Evolutionary conservation across 768 basidiomycete species (phyloP).

Genomic region (Phaeolepiota aurea): DNA sequence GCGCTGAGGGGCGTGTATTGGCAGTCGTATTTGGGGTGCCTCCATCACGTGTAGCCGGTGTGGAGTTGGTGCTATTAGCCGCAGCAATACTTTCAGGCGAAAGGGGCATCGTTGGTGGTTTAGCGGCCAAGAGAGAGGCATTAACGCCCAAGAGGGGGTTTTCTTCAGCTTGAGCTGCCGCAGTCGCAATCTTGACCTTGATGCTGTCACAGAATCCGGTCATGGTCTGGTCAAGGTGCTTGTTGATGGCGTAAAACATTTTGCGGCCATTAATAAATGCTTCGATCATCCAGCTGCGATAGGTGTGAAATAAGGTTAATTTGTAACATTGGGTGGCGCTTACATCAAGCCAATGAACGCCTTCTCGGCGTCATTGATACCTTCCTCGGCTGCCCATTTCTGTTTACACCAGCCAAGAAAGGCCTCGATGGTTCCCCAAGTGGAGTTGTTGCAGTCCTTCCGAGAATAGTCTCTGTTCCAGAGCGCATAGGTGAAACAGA

Average conservation of each 20-base stretch:
- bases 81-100: constrained; percentile 67
- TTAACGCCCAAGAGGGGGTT: constrained; percentile 18
- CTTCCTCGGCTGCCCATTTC: constrained; percentile 53
- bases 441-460: constrained; percentile 45
- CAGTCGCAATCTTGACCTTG: constrained; percentile 28
- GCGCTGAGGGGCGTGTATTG: constrained; percentile 20
- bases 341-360: constrained; percentile 80
- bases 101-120: constrained; percentile 66
- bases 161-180: constrained; percentile 30
- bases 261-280: constrained; percentile 52
- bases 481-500: constrained; percentile 77
- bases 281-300: constrained; percentile 68
- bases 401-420: constrained; percentile 67
- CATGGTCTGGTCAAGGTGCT: constrained; percentile 29
- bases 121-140: constrained; percentile 22
- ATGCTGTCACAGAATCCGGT: constrained; percentile 24
- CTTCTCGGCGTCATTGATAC: constrained; percentile 41
- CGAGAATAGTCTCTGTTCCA: constrained; percentile 69
- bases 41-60: constrained; percentile 55
- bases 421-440: constrained; percentile 62
- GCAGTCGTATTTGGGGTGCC: constrained; percentile 39
- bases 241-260: constrained; percentile 22
- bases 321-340: constrained; percentile 22
- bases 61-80: constrained; percentile 68
- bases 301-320: constrained; percentile 20